Evolutionary conservation across 371 early-diverging fungal genomes (phyloP).

Genomic region (Mucor circinelloides): DNA sequence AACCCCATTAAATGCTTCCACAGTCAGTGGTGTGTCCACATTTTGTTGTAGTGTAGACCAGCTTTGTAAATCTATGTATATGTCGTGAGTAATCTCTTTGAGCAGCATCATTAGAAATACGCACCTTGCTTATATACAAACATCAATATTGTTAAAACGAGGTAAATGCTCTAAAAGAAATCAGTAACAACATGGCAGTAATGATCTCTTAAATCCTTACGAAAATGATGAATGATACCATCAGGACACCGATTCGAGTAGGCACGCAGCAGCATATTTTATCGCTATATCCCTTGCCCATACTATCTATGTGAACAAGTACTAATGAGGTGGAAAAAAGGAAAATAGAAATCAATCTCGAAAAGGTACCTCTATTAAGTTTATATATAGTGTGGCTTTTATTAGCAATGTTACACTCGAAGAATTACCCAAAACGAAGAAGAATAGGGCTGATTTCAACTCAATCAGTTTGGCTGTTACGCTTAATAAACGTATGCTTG

Average conservation of each 20-base stretch:
- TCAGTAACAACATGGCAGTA: not conserved
- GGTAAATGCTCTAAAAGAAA: conserved; percentile 8
- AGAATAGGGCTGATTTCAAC: not conserved
- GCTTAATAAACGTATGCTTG: not conserved
- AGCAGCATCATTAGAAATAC: not conserved
- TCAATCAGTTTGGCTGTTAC: not conserved
- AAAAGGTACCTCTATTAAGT: not conserved
- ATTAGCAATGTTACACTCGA: not conserved
- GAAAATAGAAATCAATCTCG: not conserved
- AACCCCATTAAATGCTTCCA: conserved; percentile 28
- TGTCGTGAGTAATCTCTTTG: not conserved
- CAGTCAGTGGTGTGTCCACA: conserved; percentile 15
- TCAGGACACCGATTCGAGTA: conserved; percentile 26
- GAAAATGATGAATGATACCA: conserved; percentile 24
- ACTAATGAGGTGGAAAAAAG: not conserved
- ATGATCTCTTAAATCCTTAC: conserved; percentile 12
- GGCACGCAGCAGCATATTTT: conserved; percentile 37
- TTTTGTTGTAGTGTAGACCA: conserved; percentile 29
- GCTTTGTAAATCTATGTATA: conserved; percentile 15
- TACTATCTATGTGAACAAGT: not conserved
- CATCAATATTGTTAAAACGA: conserved; percentile 14
- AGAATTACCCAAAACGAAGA: not conserved
- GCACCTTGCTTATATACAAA: conserved; percentile 24
- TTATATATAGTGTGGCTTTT: not conserved
- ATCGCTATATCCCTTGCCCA: conserved; percentile 4